A percentile compares a stretch with the other conserved stretches of the same genome.
Evolutionary conservation across 345 rosid genomes (phyloP).

Genomic region (Corchorus olitorius): DNA sequence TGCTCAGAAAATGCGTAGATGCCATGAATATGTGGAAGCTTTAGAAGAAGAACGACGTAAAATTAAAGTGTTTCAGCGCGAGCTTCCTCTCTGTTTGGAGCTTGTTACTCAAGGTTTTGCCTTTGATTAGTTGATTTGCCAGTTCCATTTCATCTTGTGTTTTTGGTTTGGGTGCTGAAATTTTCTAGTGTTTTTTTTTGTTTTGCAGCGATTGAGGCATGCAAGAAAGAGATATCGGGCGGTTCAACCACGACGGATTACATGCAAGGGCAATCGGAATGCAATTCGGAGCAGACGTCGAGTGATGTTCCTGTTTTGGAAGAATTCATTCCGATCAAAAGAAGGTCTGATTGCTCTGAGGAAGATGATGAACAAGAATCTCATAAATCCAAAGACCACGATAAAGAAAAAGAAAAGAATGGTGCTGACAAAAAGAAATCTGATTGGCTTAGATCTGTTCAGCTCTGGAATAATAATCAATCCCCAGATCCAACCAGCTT

Average conservation of each 20-base stretch:
- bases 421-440: constrained; percentile 62
- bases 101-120: constrained; percentile 76
- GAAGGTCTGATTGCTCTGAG: constrained; percentile 30
- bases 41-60: constrained; percentile 87
- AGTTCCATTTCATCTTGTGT: background rate
- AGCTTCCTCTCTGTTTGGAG: constrained; percentile 91
- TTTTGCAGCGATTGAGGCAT: constrained; percentile 77
- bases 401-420: constrained; percentile 27
- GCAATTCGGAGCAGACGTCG: constrained; percentile 76
- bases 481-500: constrained; percentile 53
- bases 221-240: constrained; percentile 70
- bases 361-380: constrained; percentile 51
- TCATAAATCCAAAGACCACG: constrained; percentile 34
- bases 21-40: constrained; percentile 65
- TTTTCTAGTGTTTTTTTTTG: background rate
- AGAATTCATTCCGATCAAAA: constrained; percentile 78
- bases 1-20: constrained; percentile 52
- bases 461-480: constrained; percentile 68
- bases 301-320: constrained; percentile 75
- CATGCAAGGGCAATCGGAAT: constrained; percentile 68
- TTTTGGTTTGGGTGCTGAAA: background rate
- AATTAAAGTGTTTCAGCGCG: constrained; percentile 89
- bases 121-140: background rate
- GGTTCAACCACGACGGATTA: constrained; percentile 46
- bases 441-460: constrained; percentile 98